Conservation (phyloP, 352 stramenopile genomes). For the Plasmopara viticola region DNA sequence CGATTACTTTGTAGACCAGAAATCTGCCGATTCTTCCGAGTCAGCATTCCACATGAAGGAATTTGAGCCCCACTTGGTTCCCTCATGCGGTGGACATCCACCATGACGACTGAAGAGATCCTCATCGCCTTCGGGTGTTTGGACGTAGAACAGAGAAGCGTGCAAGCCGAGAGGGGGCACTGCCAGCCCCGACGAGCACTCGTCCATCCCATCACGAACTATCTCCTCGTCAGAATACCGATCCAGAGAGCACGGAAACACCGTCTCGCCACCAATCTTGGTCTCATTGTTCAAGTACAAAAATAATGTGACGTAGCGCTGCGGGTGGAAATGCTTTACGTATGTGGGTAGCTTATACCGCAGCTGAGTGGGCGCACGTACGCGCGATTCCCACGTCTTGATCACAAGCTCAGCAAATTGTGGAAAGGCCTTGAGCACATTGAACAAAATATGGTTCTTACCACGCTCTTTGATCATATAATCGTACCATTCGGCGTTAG, state of each 20-base stretch:
- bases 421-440: slow-evolving; percentile 52
- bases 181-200: slow-evolving; percentile 70
- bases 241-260: slow-evolving; percentile 89
- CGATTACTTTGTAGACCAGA: neutral
- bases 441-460: slow-evolving; percentile 51
- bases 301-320: slow-evolving; percentile 95
- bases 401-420: slow-evolving; percentile 55
- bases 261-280: slow-evolving; percentile 93
- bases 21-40: neutral
- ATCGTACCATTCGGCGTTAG: slow-evolving; percentile 67
- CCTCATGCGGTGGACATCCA: slow-evolving; percentile 72
- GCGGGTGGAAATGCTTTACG: slow-evolving; percentile 77
- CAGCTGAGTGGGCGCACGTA: slow-evolving; percentile 22
- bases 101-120: slow-evolving; percentile 72
- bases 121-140: slow-evolving; percentile 65
- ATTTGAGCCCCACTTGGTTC: slow-evolving; percentile 77
- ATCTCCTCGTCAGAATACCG: slow-evolving; percentile 64
- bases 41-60: slow-evolving; percentile 76
- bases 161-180: slow-evolving; percentile 64
- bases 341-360: slow-evolving; percentile 57
- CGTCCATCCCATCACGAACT: slow-evolving; percentile 64
- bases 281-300: slow-evolving; percentile 95
- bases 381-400: slow-evolving; percentile 59
- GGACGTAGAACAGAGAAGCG: slow-evolving; percentile 77
- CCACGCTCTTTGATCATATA: slow-evolving; percentile 57